Base-by-base conservation (phyloP, 2,329 filamentous ascomycete genomes). In the Xylaria sp. region DNA sequence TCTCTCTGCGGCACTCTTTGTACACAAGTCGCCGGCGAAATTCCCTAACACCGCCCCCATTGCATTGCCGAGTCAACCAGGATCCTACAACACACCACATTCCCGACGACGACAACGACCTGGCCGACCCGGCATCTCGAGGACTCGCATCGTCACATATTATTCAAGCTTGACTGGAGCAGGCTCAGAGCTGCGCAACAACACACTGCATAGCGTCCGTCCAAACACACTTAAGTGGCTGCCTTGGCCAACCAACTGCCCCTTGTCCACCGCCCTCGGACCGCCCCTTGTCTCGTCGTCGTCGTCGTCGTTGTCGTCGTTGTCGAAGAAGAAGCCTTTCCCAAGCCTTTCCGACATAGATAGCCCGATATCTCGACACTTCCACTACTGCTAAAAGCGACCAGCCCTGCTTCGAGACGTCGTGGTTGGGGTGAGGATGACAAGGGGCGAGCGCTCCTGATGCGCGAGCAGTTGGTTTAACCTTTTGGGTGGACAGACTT, bases 11-110 rank as follows among this genome's bases (percentile, higher is more conserved):
- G 54, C 60, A 25, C 29, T 62, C 51, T 56, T 65, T 65, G 56
- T 69, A 68, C 65, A 68, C 56, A 69, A 66, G 50, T 66, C 50
- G 54, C 63, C 57, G 62, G 31, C 58, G 31, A 67, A 70, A 55
- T 61, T 58, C 53, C 56, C 27, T 54, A 62, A 62, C 57, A 55
- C 39, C 44, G 54, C 61, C 63, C 42, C 39, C 39, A n/a, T n/a
- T 31, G 27, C 62, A 59, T 65, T 56, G 65, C 60, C 67, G 64
- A 67, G 56, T 57, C 65, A 66, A 63, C 42, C 50, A 39, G 36
- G 20, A 57, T n/a, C n/a, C n/a, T 42, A 38, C 47, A 39, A 64
- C 27, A 55, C n/a, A 27, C 38, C 20, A 33, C 38, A 60, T 27
- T 60, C 57, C n/a, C 13, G 29, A 65, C 31, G 47, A 66, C 50